Evolutionary conservation across 371 early-diverging fungal genomes (phyloP).

Genomic region (Gilbertella persicaria): DNA sequence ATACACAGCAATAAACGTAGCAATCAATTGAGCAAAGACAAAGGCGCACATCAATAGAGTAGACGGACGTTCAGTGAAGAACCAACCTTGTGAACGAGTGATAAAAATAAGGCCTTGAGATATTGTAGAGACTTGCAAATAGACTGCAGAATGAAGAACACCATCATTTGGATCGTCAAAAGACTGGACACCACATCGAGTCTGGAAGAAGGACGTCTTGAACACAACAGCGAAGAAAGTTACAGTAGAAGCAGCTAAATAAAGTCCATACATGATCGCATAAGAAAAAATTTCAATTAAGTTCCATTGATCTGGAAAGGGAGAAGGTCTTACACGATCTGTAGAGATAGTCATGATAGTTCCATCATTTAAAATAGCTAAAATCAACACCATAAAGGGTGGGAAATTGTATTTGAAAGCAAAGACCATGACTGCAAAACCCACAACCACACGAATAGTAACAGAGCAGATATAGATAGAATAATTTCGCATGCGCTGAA

Average conservation of each 20-base stretch:
- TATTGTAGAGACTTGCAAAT: constrained; percentile 60
- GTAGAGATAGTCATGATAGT: constrained; percentile 68
- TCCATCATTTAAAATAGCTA: constrained; percentile 66
- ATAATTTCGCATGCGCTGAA: constrained; percentile 74
- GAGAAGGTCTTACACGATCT: constrained; percentile 61
- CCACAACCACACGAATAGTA: constrained; percentile 66
- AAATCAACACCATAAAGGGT: constrained; percentile 66
- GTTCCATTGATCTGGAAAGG: constrained; percentile 62
- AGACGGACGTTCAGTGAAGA: constrained; percentile 61
- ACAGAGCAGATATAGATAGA: constrained; percentile 67
- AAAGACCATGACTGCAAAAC: constrained; percentile 59
- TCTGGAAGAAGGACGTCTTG: constrained; percentile 52
- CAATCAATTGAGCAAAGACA: constrained; percentile 58
- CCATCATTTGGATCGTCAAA: constrained; percentile 28
- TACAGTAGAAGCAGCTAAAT: constrained; percentile 59
- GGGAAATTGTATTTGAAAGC: constrained; percentile 66
- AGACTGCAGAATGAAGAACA: constrained; percentile 63
- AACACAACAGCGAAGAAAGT: constrained; percentile 51
- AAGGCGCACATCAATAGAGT: constrained; percentile 55
- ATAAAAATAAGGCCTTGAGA: constrained; percentile 65
- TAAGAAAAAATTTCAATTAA: constrained; percentile 60
- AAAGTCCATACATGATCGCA: constrained; percentile 60
- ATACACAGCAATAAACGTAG: constrained; percentile 63
- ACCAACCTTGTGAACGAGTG: constrained; percentile 64
- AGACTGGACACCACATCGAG: constrained; percentile 16